phyloP scores from a whole-genome alignment of 352 stramenopile genomes.

The Globisporangium middletonii region DNA sequence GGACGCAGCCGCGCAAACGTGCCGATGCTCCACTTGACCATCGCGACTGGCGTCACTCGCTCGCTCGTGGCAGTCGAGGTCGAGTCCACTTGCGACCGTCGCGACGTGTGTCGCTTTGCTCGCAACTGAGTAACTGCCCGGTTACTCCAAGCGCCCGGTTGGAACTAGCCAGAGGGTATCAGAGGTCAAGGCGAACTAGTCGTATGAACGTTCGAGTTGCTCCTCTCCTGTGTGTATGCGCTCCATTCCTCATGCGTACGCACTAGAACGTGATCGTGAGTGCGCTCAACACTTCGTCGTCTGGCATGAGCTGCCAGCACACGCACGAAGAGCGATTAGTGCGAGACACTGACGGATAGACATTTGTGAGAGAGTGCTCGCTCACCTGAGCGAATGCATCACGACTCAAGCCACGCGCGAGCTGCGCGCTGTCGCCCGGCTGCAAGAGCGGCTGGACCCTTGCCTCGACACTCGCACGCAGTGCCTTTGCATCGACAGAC shows the following conservation, averaged over 20 bases:
- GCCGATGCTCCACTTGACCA: constrained; percentile 76
- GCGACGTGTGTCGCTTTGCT: not conserved
- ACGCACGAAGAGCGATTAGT: not conserved
- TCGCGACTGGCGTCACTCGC: not conserved
- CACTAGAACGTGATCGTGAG: constrained; percentile 14
- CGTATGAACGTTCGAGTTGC: not conserved
- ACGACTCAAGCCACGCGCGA: not conserved
- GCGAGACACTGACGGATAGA: too few relatives aligned
- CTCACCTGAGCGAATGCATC: not conserved
- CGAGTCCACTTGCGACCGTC: not conserved
- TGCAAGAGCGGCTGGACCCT: constrained; percentile 11
- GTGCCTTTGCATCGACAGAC: not conserved
- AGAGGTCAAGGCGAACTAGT: too few relatives aligned
- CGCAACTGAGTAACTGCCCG: too few relatives aligned
- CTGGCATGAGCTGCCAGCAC: constrained; percentile 11
- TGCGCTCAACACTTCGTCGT: constrained; percentile 14
- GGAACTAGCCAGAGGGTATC: too few relatives aligned
- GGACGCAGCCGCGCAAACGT: constrained; percentile 69
- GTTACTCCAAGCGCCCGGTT: too few relatives aligned
- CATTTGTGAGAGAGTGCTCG: too few relatives aligned
- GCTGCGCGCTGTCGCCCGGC: not conserved
- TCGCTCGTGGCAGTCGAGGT: not conserved
- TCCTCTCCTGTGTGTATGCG: not conserved
- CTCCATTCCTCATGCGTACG: not conserved
- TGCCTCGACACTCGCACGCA: constrained; percentile 9